Base-by-base conservation (phyloP, 2,329 filamentous ascomycete species). In the Xylariaceae sp. region DNA sequence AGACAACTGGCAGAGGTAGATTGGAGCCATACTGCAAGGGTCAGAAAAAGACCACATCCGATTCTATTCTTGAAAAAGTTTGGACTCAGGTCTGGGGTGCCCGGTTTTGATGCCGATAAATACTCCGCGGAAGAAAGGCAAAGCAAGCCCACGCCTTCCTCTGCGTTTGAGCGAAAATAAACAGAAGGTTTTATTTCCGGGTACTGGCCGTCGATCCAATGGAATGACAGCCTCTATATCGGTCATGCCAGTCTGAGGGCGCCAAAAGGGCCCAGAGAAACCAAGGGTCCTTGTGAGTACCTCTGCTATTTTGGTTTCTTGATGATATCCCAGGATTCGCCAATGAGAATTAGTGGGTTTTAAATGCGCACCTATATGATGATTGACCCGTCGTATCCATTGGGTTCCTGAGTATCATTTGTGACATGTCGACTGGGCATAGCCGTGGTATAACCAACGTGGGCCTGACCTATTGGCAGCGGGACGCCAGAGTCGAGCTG, bases 401-500 rank as follows among this genome's bases (percentile, higher is more conserved):
- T 32, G 59, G 56, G 27, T 60, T 57, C 42, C 62, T 55, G 7
- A 60, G 60, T 7, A 64, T 46, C 54, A 65, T 62, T 46, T 66
- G 65, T 11, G 63, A 50, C 37, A 60, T 26, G 41, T 60, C 63
- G 4, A 27, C 47, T 11, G 56, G 48, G 19, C 19, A 40, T 7
- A 49, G 8, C 35, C 8, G 45, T 41, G 49, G 26, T 46, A 57
- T 44, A 43, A n/a, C 57, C 19, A 27, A 53, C 39, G 7, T 37
- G 48, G 6, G 60, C 46, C 2, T 56, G 62, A 7, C 54, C 55
- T 6, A 64, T 47, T 1, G 63, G 61, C 49, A 67, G 54, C 47
- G 55, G 52, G 29, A 9, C 57, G n/a, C 62, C 49, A 3, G 62
- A 53, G 40, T 67, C 63, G 1, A 83, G 72, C 61, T 79, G 72